Percentiles rank a stretch among this genome's conserved stretches.
phyloP scores from a whole-genome alignment of 2,329 filamentous ascomycete genomes.

The Aspergillus piperis region DNA sequence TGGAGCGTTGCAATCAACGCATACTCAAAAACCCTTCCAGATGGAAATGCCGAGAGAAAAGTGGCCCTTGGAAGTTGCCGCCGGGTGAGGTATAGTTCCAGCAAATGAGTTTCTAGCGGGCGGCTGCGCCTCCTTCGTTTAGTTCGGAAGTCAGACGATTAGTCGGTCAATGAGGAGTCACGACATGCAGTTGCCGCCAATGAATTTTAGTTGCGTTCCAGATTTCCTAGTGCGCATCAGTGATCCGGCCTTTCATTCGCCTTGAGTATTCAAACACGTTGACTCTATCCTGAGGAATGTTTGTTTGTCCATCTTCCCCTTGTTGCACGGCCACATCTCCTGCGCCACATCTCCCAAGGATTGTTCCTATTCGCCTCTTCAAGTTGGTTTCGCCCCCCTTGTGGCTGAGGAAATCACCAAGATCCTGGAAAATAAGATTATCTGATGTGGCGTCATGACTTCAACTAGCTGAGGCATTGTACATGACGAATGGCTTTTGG shows the following conservation, averaged over 20 bases:
- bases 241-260: background rate
- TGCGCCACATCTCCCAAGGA: background rate
- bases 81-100: background rate
- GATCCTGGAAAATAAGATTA: background rate
- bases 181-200: background rate
- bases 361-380: background rate
- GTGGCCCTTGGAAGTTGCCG: constrained; percentile 3
- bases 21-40: background rate
- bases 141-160: constrained; percentile 4
- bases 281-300: background rate
- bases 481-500: background rate
- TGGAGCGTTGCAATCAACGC: background rate
- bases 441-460: background rate
- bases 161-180: background rate
- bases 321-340: background rate
- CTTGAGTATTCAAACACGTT: background rate
- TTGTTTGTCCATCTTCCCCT: background rate
- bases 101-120: background rate
- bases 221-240: background rate
- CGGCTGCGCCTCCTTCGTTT: constrained; percentile 13
- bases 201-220: background rate
- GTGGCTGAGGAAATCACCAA: constrained; percentile 1
- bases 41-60: background rate
- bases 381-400: background rate
- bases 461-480: background rate